Evolutionary conservation across 2,329 filamentous ascomycete species (phyloP).

Genomic region (Cladorrhinum sp.): DNA sequence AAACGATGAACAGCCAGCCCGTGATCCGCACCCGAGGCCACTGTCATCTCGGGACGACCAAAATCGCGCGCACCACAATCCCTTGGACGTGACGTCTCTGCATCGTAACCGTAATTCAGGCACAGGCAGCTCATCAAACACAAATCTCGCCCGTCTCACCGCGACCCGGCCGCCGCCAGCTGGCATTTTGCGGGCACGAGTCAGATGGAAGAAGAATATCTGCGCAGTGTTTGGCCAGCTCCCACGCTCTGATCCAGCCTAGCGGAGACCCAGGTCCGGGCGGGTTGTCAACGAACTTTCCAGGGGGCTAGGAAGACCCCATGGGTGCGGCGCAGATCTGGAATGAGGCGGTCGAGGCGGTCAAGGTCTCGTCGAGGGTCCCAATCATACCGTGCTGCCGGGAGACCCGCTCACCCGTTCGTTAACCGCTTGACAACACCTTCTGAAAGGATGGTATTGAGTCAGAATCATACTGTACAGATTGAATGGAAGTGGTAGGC

Average conservation of each 20-base stretch:
- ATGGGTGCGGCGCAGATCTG: slow-evolving; percentile 5
- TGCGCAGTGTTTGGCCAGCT: neutral
- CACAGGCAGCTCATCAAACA: slow-evolving; percentile 4
- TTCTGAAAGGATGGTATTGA: neutral
- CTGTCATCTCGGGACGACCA: slow-evolving; percentile 7
- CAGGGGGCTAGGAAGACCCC: slow-evolving; percentile 14
- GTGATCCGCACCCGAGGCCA: neutral
- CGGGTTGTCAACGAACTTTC: neutral
- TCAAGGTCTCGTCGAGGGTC: slow-evolving; percentile 2
- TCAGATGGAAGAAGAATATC: slow-evolving; percentile 2
- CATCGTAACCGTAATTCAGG: slow-evolving; percentile 2
- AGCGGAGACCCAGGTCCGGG: slow-evolving; percentile 19
- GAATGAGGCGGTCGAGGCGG: slow-evolving; percentile 23
- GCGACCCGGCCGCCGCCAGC: neutral
- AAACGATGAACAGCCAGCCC: neutral
- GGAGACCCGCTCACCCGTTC: slow-evolving; percentile 9
- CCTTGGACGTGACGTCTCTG: neutral
- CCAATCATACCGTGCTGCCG: slow-evolving; percentile 19
- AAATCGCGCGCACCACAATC: slow-evolving; percentile 4
- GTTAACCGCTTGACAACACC: neutral
- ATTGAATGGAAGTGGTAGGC: no score
- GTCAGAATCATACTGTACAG: neutral
- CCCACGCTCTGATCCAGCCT: slow-evolving; percentile 10
- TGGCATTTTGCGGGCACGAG: slow-evolving; percentile 9
- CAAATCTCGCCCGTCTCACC: neutral